Conservation (phyloP, 2,329 filamentous ascomycete genomes). For the Chrysoporthe deuterocubensis region DNA sequence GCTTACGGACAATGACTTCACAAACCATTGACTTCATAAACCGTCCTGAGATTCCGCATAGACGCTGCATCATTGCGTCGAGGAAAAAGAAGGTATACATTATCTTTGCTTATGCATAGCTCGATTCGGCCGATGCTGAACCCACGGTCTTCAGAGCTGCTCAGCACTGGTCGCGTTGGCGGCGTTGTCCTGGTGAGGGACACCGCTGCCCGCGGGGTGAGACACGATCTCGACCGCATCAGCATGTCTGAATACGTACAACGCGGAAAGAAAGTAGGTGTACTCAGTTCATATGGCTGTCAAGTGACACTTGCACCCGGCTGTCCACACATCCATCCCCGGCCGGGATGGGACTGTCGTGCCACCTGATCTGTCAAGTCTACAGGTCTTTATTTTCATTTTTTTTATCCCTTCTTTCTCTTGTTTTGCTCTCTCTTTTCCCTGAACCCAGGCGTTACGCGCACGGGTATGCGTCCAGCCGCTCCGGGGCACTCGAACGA, state of each 20-base stretch:
- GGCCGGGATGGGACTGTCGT: constrained; percentile 26
- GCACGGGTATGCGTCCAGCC: background rate
- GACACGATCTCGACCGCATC: background rate
- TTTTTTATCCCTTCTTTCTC: background rate
- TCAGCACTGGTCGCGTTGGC: background rate
- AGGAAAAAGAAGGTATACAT: background rate
- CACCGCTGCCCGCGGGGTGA: background rate
- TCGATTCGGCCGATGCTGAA: too few species aligned
- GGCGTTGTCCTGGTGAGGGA: background rate
- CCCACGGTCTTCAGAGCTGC: too few species aligned
- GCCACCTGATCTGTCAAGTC: constrained; percentile 34
- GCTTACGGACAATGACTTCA: too few species aligned
- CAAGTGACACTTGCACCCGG: background rate
- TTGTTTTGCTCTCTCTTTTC: too few species aligned
- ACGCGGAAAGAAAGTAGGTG: background rate
- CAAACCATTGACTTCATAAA: too few species aligned
- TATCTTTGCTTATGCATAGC: background rate
- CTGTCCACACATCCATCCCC: background rate
- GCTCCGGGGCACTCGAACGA: background rate
- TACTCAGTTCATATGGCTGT: constrained; percentile 6
- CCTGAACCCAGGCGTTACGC: background rate
- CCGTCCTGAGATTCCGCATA: too few species aligned
- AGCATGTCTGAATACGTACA: background rate
- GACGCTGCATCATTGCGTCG: too few species aligned
- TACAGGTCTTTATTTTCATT: background rate